These are phyloP conservation scores for Sisymbrium altissimum DNA, from an alignment of 345 rosid species.

Conservation along the genomic window DNA sequence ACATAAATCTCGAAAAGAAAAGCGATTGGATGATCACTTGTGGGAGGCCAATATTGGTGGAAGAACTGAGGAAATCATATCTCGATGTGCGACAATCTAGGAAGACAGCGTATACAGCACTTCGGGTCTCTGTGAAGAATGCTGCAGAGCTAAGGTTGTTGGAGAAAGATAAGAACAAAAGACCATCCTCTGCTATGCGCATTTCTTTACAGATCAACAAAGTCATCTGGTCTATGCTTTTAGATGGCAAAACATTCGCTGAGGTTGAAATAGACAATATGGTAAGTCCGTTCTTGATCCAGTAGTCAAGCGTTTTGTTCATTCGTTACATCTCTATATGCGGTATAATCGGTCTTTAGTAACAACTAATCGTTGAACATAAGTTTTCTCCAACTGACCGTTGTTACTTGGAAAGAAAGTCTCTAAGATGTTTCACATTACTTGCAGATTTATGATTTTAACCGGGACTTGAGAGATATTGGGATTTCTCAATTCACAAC, in stretches of 20 bases:
- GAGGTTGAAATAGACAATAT: conserved; percentile 98
- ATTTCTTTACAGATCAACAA: conserved; percentile 79
- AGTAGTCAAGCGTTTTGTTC: background rate
- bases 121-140: conserved; percentile 69
- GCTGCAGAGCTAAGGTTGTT: conserved; percentile 78
- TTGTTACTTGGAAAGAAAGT: background rate
- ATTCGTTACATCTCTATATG: background rate
- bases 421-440: conserved; percentile 20
- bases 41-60: conserved; percentile 48
- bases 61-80: conserved; percentile 66
- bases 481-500: conserved; percentile 89
- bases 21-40: conserved; percentile 43
- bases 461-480: conserved; percentile 90
- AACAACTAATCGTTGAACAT: too few species aligned
- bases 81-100: conserved; percentile 56
- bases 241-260: conserved; percentile 94
- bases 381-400: too few species aligned
- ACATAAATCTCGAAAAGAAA: conserved; percentile 36
- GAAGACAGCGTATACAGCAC: conserved; percentile 71
- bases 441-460: conserved; percentile 86
- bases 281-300: conserved; percentile 45
- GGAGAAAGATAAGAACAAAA: conserved; percentile 97
- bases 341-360: too few species aligned
- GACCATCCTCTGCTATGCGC: conserved; percentile 98
- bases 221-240: conserved; percentile 94